Evolutionary conservation across 352 stramenopile genomes (phyloP), one percentile per base, ranked within the genome.

Genomic region (Pythium guiyangense): DNA sequence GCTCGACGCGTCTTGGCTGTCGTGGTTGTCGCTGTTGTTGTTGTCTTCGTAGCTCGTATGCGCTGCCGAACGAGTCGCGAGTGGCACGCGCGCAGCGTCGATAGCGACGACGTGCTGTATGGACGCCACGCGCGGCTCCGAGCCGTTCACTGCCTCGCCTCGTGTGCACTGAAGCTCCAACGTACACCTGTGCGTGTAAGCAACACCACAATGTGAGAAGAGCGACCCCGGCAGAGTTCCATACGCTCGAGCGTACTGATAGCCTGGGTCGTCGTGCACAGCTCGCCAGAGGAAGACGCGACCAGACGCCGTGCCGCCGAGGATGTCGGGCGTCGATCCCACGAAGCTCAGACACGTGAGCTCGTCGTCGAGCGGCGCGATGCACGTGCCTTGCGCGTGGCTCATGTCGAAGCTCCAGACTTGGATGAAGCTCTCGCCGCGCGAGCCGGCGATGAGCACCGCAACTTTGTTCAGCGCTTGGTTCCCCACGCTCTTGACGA

Each of bases 401-500:
- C 65, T 82, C 49, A 89, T 49, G 46, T 86, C 72, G n/a, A 88
- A 88, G 58, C 84, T 83, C 77, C 79, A 92, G 44, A 92, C 47
- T 55, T 90, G 77, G 10, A 92, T 64, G 31, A 90, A 86, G 57
- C 69, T 90, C 55, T 89, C 74, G 0, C 69, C 66, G 6, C 52
- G 48, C 27, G 65, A 60, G 3, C 74, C 73, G 2, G 55, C 50
- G 8, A 86, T 50, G 17, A 88, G 64, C 25, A 84, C 73, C 0
- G 71, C 79, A 4, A 90, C 44, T 17, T 73, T 55, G 48, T 83
- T 73, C 22, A 86, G 58, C 12, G 62, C 70, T 47, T 77, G 64
- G 43, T 88, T 87, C 6, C 64, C 79, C 5, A 79, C 69, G 18
- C 74, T 79, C 49, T 63, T 76, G 25, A 84, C 20, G 18, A 87